Evolutionary conservation across 177 flowering plant species (phyloP), one percentile per base, ranked within the genome.

Genomic region (Vitis hybrid): DNA sequence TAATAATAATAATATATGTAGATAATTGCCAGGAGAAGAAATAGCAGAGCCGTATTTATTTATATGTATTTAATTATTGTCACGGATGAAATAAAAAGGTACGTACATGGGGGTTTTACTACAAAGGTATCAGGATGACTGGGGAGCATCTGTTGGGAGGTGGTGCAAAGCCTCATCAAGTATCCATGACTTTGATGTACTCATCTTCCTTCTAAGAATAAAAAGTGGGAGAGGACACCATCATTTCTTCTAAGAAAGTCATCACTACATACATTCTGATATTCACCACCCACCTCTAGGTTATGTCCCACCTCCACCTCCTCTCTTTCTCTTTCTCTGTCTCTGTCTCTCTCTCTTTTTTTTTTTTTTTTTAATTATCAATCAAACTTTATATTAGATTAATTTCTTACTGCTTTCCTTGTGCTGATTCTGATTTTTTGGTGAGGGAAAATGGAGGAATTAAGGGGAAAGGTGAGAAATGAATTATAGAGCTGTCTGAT

Each of bases 191-290:
- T 73, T 70, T 75, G 51, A 73, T 78, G 73, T 61, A 58, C 65
- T 64, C 70, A 63, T 76, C 57, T 65, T 73, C 72, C 60, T 69
- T 59, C 73, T 24, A 72, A 67, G 60, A 74, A 41, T 48, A 58
- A 61, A 76, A 76, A 72, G 79, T 77, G 51, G 62, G 61, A 49
- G 24, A 71, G 66, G 76, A 78, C 82, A 83, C 53, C 65, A 83
- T 83, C 75, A 83, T 83, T 76, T 74, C 67, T 60, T 17, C 3
- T 17, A 70, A 78, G 82, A 80, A 80, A 76, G 82, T 61, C 15
- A 66, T 58, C 76, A 80, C 81, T 64, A 61, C 60, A 73, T 17
- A 61, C 54, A 61, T 63, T 32, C 64, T 64, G 54, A 57, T 64
- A 74, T 67, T 76, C 80, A 65, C 46, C 65, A 66, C 67, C 76